Percentiles rank a stretch among this genome's conserved stretches.
Evolutionary conservation across 2,329 filamentous ascomycete genomes (phyloP).

Genomic region (Fusarium sp.): DNA sequence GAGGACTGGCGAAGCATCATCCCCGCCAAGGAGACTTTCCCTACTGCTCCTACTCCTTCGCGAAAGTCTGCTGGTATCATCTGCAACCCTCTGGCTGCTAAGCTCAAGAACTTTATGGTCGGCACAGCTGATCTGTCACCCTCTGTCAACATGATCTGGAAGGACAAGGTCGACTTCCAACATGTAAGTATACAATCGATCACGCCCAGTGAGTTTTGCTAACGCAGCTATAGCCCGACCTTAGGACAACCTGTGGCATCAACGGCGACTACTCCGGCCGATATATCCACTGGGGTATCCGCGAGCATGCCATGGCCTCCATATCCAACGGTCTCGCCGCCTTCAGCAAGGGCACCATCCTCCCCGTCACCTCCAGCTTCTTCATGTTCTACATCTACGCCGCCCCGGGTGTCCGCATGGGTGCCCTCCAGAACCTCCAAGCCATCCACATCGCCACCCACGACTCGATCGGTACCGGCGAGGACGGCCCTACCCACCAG

Average conservation of each 20-base stretch:
- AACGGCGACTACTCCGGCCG: conserved; percentile 66
- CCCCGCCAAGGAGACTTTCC: conserved; percentile 56
- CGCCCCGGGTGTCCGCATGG: conserved; percentile 69
- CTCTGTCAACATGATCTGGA: conserved; percentile 67
- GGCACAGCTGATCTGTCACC: conserved; percentile 65
- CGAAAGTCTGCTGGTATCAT: conserved; percentile 61
- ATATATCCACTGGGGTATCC: conserved; percentile 70
- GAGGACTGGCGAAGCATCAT: conserved; percentile 62
- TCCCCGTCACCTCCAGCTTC: conserved; percentile 68
- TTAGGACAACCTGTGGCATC: conserved; percentile 58
- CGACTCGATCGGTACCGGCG: conserved; percentile 68
- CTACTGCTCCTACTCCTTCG: conserved; percentile 59
- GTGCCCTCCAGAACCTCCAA: conserved; percentile 65
- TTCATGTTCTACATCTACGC: conserved; percentile 72
- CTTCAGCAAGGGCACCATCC: conserved; percentile 63
- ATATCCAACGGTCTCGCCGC: conserved; percentile 70
- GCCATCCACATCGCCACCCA: conserved; percentile 71
- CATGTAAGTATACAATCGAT: conserved; percentile 44
- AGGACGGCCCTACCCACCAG: conserved; percentile 72
- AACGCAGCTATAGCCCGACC: conserved; percentile 46
- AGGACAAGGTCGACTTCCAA: conserved; percentile 62
- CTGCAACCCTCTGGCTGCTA: conserved; percentile 62
- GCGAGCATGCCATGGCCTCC: conserved; percentile 70
- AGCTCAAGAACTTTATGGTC: conserved; percentile 61
- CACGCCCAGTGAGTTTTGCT: neutral